phyloP scores from a whole-genome alignment of 108 stramenopile genomes.

The Tribonema minus region DNA sequence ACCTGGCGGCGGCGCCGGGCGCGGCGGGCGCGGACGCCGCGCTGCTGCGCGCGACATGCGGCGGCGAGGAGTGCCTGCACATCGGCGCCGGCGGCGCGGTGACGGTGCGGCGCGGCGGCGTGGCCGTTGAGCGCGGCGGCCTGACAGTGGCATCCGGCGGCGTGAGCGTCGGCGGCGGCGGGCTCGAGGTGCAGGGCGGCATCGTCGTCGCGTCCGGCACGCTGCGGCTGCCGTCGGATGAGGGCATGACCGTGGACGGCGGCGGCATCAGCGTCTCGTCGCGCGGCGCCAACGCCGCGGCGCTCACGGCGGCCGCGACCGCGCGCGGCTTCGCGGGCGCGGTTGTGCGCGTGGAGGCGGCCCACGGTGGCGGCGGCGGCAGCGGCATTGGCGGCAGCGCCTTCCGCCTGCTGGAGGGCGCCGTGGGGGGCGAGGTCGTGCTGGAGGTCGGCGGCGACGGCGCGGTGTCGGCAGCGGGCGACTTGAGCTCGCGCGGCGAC shows the following conservation, averaged over 20 bases:
- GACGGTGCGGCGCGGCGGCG: constrained; percentile 2
- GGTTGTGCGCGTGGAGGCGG: neutral
- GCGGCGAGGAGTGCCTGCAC: neutral
- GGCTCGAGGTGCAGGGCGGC: constrained; percentile 30
- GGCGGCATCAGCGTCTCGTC: constrained; percentile 11
- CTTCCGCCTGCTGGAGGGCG: constrained; percentile 15
- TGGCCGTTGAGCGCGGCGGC: constrained; percentile 8
- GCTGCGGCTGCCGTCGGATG: neutral
- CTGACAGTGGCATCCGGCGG: constrained; percentile 17
- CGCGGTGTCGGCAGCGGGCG: constrained; percentile 1
- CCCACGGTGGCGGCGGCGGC: constrained; percentile 2
- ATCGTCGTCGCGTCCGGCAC: constrained; percentile 4
- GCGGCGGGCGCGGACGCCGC: neutral
- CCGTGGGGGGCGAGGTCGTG: too few species aligned
- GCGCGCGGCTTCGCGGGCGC: constrained; percentile 4
- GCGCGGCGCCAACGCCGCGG: neutral
- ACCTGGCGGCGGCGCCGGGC: neutral
- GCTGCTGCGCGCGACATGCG: constrained; percentile 6
- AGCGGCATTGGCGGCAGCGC: neutral
- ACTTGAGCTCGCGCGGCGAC: neutral
- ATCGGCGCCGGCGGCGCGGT: constrained; percentile 2
- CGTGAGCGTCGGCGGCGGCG: constrained; percentile 7
- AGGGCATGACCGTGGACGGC: neutral
- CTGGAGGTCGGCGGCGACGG: too few species aligned
- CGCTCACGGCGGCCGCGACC: constrained; percentile 1